Evolutionary conservation across 2,329 filamentous ascomycete genomes (phyloP), one percentile per base, ranked within the genome.

Genomic region (Colletotrichum karsti): DNA sequence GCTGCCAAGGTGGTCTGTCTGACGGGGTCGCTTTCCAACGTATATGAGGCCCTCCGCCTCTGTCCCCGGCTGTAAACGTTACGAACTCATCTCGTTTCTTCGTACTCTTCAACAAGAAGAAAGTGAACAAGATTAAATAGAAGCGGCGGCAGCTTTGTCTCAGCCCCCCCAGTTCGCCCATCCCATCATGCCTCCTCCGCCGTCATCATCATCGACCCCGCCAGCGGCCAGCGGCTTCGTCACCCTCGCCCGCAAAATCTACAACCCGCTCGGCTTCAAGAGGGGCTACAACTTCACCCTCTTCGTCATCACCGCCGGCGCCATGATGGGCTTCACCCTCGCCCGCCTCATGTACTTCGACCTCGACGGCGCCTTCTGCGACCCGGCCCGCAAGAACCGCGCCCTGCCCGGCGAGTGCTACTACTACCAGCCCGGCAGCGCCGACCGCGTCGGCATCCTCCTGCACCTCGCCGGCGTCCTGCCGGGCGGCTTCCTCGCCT

Each of bases 221-320:
- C 67, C 67, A 13, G 33, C 33, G 1, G 61, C 64, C 41, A 73
- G 69, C 46, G 62, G 63, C 24, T 72, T 75, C 41, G 65, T 74
- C 18, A 61, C 63, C 22, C 26, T 65, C 15, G 64, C 64, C 58
- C 70, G 74, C 44, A 73, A 70, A 51, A 51, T 85, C 18, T 85
- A 84, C 72, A 76, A 79, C 46, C 77, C 81, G 3, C 65, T 89
- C 26, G 88, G 88, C 54, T 91, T 91, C 77, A 75, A 77, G 3
- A 86, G 85, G 72, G 81, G 80, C 37, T 89, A 89, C 79, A 90
- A 88, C 74, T 88, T 90, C 70, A 70, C 79, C 39, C 78, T 90
- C 3, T 90, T 83, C 75, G 76, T 84, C 69, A 76, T 88, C 54
- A 83, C 86, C 56, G 77, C 74, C 41, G 84, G 84, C 3, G 78